A percentile compares a stretch with the other conserved stretches of the same genome.
Evolutionary conservation across 371 early-diverging fungal species (phyloP).

Genomic region (Saksenaea oblongispora): DNA sequence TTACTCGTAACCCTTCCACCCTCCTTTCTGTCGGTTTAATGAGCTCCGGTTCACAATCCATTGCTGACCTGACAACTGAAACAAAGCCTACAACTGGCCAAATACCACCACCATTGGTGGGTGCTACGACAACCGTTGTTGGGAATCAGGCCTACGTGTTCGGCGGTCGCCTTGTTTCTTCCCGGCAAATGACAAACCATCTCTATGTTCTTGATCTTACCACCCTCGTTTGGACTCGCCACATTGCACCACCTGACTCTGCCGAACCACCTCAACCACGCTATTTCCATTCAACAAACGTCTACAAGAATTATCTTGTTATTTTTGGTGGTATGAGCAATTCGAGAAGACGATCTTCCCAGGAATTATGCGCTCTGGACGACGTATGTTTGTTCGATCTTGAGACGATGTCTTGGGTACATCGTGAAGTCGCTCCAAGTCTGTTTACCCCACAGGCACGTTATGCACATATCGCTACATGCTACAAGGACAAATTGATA

Average conservation of each 20-base stretch:
- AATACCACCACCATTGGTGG: slow-evolving; percentile 72
- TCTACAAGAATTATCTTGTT: slow-evolving; percentile 56
- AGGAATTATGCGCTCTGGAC: slow-evolving; percentile 55
- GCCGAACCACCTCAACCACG: slow-evolving; percentile 45
- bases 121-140: slow-evolving; percentile 65
- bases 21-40: slow-evolving; percentile 19
- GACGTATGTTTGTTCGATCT: slow-evolving; percentile 70
- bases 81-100: slow-evolving; percentile 63
- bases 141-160: slow-evolving; percentile 65
- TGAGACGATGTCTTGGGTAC: slow-evolving; percentile 54
- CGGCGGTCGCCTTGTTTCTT: slow-evolving; percentile 71
- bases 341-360: slow-evolving; percentile 11
- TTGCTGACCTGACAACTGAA: slow-evolving; percentile 74
- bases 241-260: slow-evolving; percentile 33
- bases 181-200: slow-evolving; percentile 67
- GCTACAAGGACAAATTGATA: slow-evolving; percentile 57
- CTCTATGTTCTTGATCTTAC: slow-evolving; percentile 67
- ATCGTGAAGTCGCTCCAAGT: slow-evolving; percentile 45
- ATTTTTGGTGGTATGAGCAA: slow-evolving; percentile 73
- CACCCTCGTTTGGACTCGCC: slow-evolving; percentile 54
- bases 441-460: slow-evolving; percentile 60
- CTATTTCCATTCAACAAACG: slow-evolving; percentile 79
- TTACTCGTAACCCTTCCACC: not conserved
- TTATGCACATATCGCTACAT: slow-evolving; percentile 70
- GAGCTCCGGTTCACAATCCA: slow-evolving; percentile 58